Percentiles rank a stretch among this genome's conserved stretches.
phyloP scores from a whole-genome alignment of 192 early-diverging fungal genomes.

The Fimicolochytrium jonesii region DNA sequence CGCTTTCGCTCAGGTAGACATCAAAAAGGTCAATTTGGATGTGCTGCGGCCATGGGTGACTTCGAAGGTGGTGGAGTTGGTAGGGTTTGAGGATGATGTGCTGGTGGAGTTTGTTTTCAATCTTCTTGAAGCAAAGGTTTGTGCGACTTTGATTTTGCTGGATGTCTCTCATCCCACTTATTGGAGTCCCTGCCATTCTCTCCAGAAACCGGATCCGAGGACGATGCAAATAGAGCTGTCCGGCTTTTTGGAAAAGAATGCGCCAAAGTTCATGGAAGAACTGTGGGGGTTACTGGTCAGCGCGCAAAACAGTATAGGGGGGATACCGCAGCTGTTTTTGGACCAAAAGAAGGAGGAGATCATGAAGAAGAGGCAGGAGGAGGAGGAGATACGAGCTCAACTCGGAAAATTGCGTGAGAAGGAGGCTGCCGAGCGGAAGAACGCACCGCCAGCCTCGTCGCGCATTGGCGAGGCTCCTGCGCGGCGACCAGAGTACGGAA shows the following conservation, averaged over 20 bases:
- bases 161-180: neutral
- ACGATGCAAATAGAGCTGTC: conserved; percentile 93
- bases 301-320: conserved; percentile 69
- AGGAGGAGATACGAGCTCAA: conserved; percentile 17
- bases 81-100: conserved; percentile 94
- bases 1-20: conserved; percentile 62
- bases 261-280: conserved; percentile 75
- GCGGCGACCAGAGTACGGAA: neutral
- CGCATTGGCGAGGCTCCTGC: conserved; percentile 23
- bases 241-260: conserved; percentile 84
- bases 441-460: conserved; percentile 7
- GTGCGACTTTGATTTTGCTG: neutral
- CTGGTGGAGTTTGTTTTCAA: conserved; percentile 81
- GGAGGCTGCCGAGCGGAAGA: conserved; percentile 23
- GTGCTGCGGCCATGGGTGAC: conserved; percentile 90
- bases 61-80: conserved; percentile 59
- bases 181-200: neutral
- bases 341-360: conserved; percentile 85
- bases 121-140: conserved; percentile 73
- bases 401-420: neutral
- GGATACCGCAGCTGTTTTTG: conserved; percentile 82
- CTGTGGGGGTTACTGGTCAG: conserved; percentile 89
- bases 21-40: conserved; percentile 82
- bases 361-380: conserved; percentile 5
- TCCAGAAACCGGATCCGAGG: conserved; percentile 76